A percentile compares a stretch with the other conserved stretches of the same genome.
Conservation (phyloP, 164 flowering plant genomes). For the Annona squamosa region DNA sequence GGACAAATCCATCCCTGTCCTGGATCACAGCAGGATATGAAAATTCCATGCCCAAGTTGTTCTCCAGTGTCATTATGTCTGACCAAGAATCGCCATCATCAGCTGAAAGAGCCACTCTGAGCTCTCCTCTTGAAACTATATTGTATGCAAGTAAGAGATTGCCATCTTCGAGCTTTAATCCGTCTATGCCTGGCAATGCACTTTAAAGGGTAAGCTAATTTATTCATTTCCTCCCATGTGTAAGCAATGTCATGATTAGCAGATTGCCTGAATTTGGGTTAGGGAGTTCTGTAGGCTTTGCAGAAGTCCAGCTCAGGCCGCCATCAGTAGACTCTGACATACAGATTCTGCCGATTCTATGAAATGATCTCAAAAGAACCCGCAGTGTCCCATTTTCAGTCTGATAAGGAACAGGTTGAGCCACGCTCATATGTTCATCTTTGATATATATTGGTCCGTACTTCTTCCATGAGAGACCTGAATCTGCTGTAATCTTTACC, state of each 20-base stretch:
- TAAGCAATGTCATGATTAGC: background rate
- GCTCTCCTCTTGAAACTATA: conserved; percentile 69
- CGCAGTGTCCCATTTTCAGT: conserved; percentile 68
- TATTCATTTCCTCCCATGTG: background rate
- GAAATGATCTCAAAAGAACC: conserved; percentile 61
- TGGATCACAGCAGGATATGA: conserved; percentile 93
- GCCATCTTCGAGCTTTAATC: conserved; percentile 75
- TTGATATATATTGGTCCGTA: conserved; percentile 69
- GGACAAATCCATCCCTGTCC: conserved; percentile 13
- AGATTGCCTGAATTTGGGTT: conserved; percentile 87
- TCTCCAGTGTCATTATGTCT: conserved; percentile 66
- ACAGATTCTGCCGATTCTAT: conserved; percentile 54
- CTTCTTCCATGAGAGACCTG: conserved; percentile 75
- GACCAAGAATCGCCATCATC: conserved; percentile 89
- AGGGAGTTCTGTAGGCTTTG: conserved; percentile 62
- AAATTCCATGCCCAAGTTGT: conserved; percentile 62
- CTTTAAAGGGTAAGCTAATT: background rate
- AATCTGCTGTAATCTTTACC: conserved; percentile 62
- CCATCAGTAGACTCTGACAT: conserved; percentile 86
- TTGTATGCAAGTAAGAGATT: conserved; percentile 71
- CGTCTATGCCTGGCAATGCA: conserved; percentile 65
- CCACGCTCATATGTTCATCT: conserved; percentile 55
- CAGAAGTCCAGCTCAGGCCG: conserved; percentile 69
- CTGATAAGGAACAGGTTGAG: conserved; percentile 85
- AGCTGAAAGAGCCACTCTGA: conserved; percentile 61